Evolutionary conservation across 192 early-diverging fungal genomes (phyloP), one percentile per base, ranked within the genome.

Genomic region (Gigaspora rosea): DNA sequence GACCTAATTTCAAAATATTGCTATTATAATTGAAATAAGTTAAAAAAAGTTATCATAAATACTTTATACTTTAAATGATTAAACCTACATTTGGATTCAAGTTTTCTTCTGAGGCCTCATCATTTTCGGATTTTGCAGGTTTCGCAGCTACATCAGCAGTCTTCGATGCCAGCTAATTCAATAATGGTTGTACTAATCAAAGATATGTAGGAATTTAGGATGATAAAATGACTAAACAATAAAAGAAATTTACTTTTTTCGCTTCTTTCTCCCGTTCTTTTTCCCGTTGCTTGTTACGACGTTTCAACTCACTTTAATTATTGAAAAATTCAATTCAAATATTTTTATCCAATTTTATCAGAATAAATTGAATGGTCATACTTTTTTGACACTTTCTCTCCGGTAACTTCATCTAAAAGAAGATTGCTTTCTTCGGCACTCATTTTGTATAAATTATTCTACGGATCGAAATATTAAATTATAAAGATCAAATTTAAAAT

Each of bases 1-100:
- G 90, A 93, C 77, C 97, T 92, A 83, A 97, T 92, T 87, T 99
- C 97, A 90, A 99, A 99, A 92, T 98, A 95, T 90, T 94, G 92
- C 88, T 90, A 81, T 66, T 46, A 9, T 22, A 12, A 32, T 66
- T 47, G 58, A 77, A 0, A 69, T 36, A 41, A 63, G 18, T 73
- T 6, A 65, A 2, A 41, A 41, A 9, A 33, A 36, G 8, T 7
- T 47, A 27, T 35, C 3, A 16, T 73, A 10, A 62, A 20, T 27
- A 33, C 8, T 20, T 10, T 3, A 4, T 8, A 27, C 22, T 9
- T 36, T 22, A 49, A 52, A 52, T 52, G 15, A 52, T 52, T 52
- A 15, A 68, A 32, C 50, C 86, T 90, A 87, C 89, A 86, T 92
- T 93, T 64, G 94, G 97, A 85, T 90, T 95, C 78, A 96, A 85